Conservation (phyloP, 306 rosid genomes). For the Malus orientalis region DNA sequence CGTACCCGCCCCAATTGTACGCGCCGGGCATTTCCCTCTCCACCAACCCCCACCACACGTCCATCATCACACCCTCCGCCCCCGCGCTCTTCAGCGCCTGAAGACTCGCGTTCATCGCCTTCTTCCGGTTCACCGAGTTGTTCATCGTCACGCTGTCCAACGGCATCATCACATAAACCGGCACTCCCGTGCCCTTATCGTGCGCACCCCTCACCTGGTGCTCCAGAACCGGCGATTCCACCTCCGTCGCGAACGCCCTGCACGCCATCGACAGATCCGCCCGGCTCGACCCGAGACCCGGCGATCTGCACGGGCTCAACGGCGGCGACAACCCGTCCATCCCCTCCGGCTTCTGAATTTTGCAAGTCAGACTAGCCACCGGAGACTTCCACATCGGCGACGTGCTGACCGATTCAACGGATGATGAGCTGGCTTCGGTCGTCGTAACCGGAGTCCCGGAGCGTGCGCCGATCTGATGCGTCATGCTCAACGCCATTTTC, state of each 20-base stretch:
- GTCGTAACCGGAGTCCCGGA: conserved; percentile 28
- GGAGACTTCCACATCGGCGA: conserved; percentile 44
- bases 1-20: conserved; percentile 89
- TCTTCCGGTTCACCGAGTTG: conserved; percentile 62
- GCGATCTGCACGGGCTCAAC: conserved; percentile 46
- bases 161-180: conserved; percentile 97
- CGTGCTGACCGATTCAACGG: conserved; percentile 34
- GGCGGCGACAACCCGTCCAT: conserved; percentile 36
- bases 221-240: conserved; percentile 19
- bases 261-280: conserved; percentile 67
- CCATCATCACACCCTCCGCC: conserved; percentile 92
- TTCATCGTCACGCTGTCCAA: conserved; percentile 80
- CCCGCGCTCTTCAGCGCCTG: conserved; percentile 89
- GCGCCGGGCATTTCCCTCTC: conserved; percentile 63
- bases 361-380: conserved; percentile 25
- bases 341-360: conserved; percentile 19
- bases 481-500: conserved; percentile 52
- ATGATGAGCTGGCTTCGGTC: background rate
- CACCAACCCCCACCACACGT: conserved; percentile 99
- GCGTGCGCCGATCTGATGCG: conserved; percentile 48
- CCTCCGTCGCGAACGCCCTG: conserved; percentile 46
- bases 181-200: conserved; percentile 46
- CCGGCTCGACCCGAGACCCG: conserved; percentile 30
- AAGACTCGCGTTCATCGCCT: conserved; percentile 83
- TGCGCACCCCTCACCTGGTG: conserved; percentile 12